These are phyloP conservation scores for Emergomyces orientalis DNA, from an alignment of 2,329 filamentous ascomycete genomes.

Conservation along the genomic window DNA sequence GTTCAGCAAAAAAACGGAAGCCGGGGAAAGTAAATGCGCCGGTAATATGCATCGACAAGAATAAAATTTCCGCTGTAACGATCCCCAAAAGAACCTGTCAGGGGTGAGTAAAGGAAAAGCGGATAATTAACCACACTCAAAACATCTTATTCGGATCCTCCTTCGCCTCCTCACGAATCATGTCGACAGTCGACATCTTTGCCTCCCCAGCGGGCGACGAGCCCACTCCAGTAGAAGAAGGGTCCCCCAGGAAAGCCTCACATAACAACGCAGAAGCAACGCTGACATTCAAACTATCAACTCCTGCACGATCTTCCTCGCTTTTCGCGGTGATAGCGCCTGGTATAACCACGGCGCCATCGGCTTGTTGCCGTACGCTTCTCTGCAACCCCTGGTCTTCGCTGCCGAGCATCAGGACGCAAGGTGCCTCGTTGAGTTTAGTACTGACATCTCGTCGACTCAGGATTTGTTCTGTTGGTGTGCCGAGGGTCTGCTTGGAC, in stretches of 20 bases:
- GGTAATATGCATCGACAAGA: background rate
- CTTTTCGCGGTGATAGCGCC: conserved; percentile 35
- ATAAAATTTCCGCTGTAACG: background rate
- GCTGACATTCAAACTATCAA: conserved; percentile 91
- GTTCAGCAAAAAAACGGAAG: background rate
- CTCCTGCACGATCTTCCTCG: conserved; percentile 38
- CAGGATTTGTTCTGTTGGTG: conserved; percentile 16
- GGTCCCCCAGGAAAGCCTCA: conserved; percentile 30
- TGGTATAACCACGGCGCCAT: conserved; percentile 56
- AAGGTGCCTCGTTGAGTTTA: conserved; percentile 51
- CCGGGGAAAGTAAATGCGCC: background rate
- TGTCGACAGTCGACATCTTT: conserved; percentile 4
- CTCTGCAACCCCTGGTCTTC: conserved; percentile 67
- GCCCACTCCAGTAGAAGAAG: background rate
- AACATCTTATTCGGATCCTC: conserved; percentile 7
- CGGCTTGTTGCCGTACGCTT: conserved; percentile 55
- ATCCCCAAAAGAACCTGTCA: background rate
- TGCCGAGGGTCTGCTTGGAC: conserved; percentile 27
- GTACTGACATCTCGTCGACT: conserved; percentile 12
- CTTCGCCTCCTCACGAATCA: conserved; percentile 6
- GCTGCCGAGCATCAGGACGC: conserved; percentile 71
- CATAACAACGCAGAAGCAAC: conserved; percentile 70
- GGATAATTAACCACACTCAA: background rate
- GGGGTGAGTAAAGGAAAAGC: too few relatives aligned
- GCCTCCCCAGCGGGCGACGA: background rate